Evolutionary conservation across 495 filamentous ascomycete genomes (phyloP).

Genomic region (Immersiella caudata): DNA sequence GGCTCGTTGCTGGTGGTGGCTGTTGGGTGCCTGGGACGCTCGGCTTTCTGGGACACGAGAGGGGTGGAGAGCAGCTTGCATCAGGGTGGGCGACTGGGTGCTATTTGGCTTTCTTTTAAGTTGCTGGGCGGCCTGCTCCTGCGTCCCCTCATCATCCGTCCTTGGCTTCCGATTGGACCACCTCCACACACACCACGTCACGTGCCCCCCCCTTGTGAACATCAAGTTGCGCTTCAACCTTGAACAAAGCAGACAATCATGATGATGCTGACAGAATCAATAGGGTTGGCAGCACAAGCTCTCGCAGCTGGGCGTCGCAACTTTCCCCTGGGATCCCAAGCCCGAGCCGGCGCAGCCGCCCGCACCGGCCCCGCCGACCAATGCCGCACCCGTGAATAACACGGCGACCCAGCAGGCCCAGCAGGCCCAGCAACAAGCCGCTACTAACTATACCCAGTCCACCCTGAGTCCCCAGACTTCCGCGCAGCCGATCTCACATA

Average conservation of each 20-base stretch:
- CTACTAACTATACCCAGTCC: slow-evolving; percentile 41
- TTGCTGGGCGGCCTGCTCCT: slow-evolving; percentile 23
- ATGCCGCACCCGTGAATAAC: slow-evolving; percentile 39
- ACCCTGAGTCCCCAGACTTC: slow-evolving; percentile 41
- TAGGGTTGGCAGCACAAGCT: slow-evolving; percentile 94
- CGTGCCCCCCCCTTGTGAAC: slow-evolving; percentile 28
- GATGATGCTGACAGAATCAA: slow-evolving; percentile 22
- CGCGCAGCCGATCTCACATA: slow-evolving; percentile 46
- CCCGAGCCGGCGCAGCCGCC: slow-evolving; percentile 52
- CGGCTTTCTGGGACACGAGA: slow-evolving; percentile 28
- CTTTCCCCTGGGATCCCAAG: slow-evolving; percentile 94
- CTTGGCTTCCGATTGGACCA: slow-evolving; percentile 33
- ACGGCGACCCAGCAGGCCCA: slow-evolving; percentile 42
- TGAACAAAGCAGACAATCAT: slow-evolving; percentile 1
- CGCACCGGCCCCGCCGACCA: slow-evolving; percentile 35
- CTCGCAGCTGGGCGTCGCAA: slow-evolving; percentile 75
- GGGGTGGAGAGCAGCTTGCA: slow-evolving; percentile 48
- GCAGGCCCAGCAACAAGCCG: slow-evolving; percentile 33
- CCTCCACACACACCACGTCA: slow-evolving; percentile 27
- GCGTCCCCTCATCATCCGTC: slow-evolving; percentile 24
- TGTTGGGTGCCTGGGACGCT: slow-evolving; percentile 14
- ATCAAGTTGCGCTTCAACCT: slow-evolving; percentile 8
- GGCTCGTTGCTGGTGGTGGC: slow-evolving; percentile 15
- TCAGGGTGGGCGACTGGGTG: slow-evolving; percentile 52
- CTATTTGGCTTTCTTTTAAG: slow-evolving; percentile 60